phyloP scores from a whole-genome alignment of 139 green algal genomes.

The Chlorella sp. region DNA sequence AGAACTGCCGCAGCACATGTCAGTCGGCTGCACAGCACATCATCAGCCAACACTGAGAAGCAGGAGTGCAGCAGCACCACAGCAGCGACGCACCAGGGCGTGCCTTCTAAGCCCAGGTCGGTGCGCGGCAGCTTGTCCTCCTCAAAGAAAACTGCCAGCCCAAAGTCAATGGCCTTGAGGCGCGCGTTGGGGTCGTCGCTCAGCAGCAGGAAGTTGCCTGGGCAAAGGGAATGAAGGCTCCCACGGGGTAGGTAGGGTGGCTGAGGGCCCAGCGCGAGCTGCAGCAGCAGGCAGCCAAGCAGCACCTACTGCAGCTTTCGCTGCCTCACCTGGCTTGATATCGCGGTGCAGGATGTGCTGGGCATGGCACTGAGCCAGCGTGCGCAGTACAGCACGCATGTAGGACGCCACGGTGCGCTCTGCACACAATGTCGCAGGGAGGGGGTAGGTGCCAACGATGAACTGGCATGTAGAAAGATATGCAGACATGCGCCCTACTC shows the following conservation, averaged over 20 bases:
- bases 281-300: background rate
- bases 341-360: conserved; percentile 81
- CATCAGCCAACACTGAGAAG: too few species aligned
- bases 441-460: background rate
- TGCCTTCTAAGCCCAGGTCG: conserved; percentile 91
- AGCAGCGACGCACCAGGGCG: conserved; percentile 71
- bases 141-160: conserved; percentile 86
- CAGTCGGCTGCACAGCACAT: too few species aligned
- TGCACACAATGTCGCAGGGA: background rate
- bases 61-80: background rate
- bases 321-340: conserved; percentile 15
- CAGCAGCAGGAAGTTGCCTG: conserved; percentile 95
- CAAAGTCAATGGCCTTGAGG: conserved; percentile 95
- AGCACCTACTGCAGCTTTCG: too few species aligned
- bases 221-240: conserved; percentile 3
- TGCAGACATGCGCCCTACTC: too few species aligned
- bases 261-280: background rate
- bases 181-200: conserved; percentile 69
- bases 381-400: conserved; percentile 55
- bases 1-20: too few species aligned
- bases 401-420: conserved; percentile 52
- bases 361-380: conserved; percentile 54
- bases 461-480: background rate
- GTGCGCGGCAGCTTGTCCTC: conserved; percentile 73
- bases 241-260: too few species aligned